Base-by-base conservation (phyloP, 2,329 filamentous ascomycete species). In the Penicillium griseofulvum region DNA sequence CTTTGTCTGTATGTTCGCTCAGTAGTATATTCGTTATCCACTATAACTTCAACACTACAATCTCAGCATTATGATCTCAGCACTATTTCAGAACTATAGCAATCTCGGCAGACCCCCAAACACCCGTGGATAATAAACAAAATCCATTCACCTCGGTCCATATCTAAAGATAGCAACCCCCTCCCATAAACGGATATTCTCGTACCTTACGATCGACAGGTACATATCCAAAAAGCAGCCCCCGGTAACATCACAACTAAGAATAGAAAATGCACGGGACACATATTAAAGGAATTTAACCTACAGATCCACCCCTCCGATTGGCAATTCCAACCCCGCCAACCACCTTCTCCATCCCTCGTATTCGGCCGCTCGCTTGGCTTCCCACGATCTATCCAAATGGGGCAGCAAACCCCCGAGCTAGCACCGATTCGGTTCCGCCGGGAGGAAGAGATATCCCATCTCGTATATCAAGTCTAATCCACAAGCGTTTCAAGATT, bases 331-430 rank as follows among this genome's bases (percentile, higher is more conserved):
- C 12, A 22, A 7, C 38, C n/a, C 26, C 11, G 4, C 38, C 24
- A n/a, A 8, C 31, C 12, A 44, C 12, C 19, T 49, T 54, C 46
- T 16, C 38, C 52, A 50, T 28, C 36, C 38, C 55, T 57, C 55
- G 55, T 57, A 57, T 57, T 57, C 55, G 52, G 47, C 48, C 26
- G 51, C 47, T 41, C n/a, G 22, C 53, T 42, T 41, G 48, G 47
- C 37, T 57, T 47, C 51, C 22, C 51, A 14, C 19, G 19, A 44
- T 28, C 33, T 2, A 2, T 38, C 52, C 47, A 10, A 39, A 50
- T 26, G 8, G 4, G 31, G 52, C 19, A 37, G 9, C 19, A 31
- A 14, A 3, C 5, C 34, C 42, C 42, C 50, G 28, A 17, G 34
- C 52, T 44, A 52, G 26, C 28, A 45, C 38, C 28, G 17, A 47